phyloP scores from a whole-genome alignment of 305 asterid genomes.

The Salvia sclarea region DNA sequence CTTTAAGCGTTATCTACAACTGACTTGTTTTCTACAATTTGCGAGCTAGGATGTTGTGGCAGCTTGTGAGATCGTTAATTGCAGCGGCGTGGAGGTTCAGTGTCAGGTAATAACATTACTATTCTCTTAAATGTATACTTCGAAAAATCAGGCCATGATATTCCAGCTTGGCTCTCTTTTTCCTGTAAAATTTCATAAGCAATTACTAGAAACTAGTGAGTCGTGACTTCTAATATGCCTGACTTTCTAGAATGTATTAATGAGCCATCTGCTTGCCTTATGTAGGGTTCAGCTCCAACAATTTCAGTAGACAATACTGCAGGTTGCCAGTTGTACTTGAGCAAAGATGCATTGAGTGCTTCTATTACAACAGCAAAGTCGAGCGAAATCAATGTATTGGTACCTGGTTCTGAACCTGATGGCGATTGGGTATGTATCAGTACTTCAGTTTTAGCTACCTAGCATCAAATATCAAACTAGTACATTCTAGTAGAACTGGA shows the following conservation, averaged over 20 bases:
- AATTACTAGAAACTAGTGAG: not conserved
- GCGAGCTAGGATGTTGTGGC: slow-evolving; percentile 89
- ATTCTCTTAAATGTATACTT: slow-evolving; percentile 9
- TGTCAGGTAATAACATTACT: slow-evolving; percentile 63
- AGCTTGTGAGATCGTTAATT: slow-evolving; percentile 95
- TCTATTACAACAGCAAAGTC: slow-evolving; percentile 94
- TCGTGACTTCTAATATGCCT: not conserved
- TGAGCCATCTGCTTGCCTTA: slow-evolving; percentile 20
- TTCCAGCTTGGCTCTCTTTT: not conserved
- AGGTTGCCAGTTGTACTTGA: slow-evolving; percentile 90
- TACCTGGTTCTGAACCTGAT: slow-evolving; percentile 77
- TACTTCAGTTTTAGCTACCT: not conserved
- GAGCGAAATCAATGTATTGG: slow-evolving; percentile 83
- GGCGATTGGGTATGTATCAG: slow-evolving; percentile 83
- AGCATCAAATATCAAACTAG: not conserved
- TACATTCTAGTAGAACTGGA: not conserved
- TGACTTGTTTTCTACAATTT: slow-evolving; percentile 31
- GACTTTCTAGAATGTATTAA: not conserved
- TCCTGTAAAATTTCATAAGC: not conserved
- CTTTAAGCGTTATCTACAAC: too few species aligned
- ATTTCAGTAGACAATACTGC: slow-evolving; percentile 87
- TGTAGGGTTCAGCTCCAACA: slow-evolving; percentile 92
- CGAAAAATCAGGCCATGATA: not conserved
- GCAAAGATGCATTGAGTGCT: slow-evolving; percentile 80
- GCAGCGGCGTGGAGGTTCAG: slow-evolving; percentile 85